Percentiles rank a stretch among this genome's conserved stretches.
phyloP scores from a whole-genome alignment of 2,329 filamentous ascomycete genomes.

The Sclerotinia nivalis region DNA sequence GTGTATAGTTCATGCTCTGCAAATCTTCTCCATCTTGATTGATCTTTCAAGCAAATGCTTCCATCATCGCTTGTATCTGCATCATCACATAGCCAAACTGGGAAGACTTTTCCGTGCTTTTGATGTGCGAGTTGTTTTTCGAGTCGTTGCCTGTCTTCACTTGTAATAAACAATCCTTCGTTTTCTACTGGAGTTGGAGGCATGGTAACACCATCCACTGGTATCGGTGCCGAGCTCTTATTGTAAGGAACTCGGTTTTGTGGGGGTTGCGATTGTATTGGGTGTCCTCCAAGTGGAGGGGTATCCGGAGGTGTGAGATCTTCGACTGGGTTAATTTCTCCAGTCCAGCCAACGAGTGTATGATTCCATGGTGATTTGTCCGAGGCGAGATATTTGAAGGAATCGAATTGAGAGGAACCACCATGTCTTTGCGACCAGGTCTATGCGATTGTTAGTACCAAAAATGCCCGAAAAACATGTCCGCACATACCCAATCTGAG shows the following conservation, averaged over 20 bases:
- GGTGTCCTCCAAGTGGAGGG: conserved; percentile 51
- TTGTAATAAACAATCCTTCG: conserved; percentile 70
- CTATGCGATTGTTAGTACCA: conserved; percentile 47
- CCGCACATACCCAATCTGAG: conserved; percentile 58
- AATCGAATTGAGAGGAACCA: conserved; percentile 89
- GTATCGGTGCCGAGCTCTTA: conserved; percentile 77
- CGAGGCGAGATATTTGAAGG: conserved; percentile 85
- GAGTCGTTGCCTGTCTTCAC: conserved; percentile 68
- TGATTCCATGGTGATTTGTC: conserved; percentile 84
- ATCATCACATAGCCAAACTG: conserved; percentile 86
- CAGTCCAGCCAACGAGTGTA: conserved; percentile 91
- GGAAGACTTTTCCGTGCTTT: conserved; percentile 75
- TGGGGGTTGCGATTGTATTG: conserved; percentile 43
- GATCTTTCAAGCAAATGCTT: conserved; percentile 72
- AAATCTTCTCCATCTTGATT: conserved; percentile 84
- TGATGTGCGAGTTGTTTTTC: conserved; percentile 73
- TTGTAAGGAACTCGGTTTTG: conserved; percentile 53
- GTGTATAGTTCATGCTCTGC: conserved; percentile 91
- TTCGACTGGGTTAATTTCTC: conserved; percentile 68
- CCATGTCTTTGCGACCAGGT: conserved; percentile 76
- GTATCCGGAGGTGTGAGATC: conserved; percentile 50
- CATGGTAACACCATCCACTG: conserved; percentile 62
- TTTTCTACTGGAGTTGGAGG: conserved; percentile 57
- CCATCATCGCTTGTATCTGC: conserved; percentile 64
- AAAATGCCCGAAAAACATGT: neutral